A percentile compares a stretch with the other conserved stretches of the same genome.
phyloP scores from a whole-genome alignment of 257 asterid species.

The Striga asiatica region DNA sequence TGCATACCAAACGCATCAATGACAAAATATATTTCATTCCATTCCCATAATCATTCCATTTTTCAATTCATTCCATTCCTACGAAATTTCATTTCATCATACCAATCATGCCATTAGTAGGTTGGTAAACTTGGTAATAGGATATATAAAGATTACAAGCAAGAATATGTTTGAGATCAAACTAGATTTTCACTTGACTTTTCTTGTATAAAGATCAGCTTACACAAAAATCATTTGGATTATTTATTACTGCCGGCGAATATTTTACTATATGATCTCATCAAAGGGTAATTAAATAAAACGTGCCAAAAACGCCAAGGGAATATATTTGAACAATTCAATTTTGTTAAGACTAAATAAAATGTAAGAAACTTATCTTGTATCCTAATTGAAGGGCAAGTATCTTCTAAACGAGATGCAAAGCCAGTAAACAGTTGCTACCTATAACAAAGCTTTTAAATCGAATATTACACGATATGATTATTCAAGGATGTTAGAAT shows the following conservation, averaged over 20 bases:
- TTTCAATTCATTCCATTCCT: no score
- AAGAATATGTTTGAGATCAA: not conserved
- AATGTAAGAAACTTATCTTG: constrained; percentile 10
- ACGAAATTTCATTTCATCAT: no score
- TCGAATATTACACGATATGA: constrained; percentile 23
- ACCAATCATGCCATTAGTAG: no score
- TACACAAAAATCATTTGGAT: constrained; percentile 1
- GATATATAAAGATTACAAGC: constrained; percentile 19
- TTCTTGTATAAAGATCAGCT: constrained; percentile 13
- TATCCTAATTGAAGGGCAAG: constrained; percentile 16
- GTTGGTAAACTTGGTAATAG: constrained; percentile 5
- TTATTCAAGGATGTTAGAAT: constrained; percentile 18
- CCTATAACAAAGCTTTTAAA: constrained; percentile 4
- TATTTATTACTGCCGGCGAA: not conserved
- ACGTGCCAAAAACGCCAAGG: constrained; percentile 4
- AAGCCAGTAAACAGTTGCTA: constrained; percentile 22
- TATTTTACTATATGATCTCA: not conserved
- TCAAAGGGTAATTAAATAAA: not conserved
- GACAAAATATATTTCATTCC: no score
- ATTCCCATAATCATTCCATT: no score
- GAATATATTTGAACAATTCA: not conserved
- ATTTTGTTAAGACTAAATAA: not conserved
- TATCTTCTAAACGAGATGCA: constrained; percentile 28
- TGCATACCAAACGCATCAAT: no score
- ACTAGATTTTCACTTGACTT: not conserved